Evolutionary conservation across 1,284 basidiomycete genomes (phyloP).

Genomic region (Ceratobasidium sp.): DNA sequence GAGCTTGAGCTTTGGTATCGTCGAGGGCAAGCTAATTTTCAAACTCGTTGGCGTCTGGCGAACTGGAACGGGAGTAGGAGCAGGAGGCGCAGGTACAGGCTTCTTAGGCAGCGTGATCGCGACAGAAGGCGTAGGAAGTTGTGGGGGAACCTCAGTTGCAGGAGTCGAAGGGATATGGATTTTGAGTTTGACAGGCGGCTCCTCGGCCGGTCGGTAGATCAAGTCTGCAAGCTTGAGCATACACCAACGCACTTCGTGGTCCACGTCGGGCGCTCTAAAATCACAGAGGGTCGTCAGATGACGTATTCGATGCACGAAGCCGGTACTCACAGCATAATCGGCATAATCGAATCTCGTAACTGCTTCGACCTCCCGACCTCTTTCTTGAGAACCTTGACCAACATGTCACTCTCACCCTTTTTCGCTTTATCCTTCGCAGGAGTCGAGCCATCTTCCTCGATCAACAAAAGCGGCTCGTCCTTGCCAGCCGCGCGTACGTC

Average conservation of each 20-base stretch:
- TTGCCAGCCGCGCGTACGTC: slow-evolving; percentile 83
- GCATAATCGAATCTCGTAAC: slow-evolving; percentile 82
- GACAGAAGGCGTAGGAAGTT: slow-evolving; percentile 33
- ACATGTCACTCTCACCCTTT: slow-evolving; percentile 82
- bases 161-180: slow-evolving; percentile 80
- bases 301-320: slow-evolving; percentile 6
- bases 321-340: slow-evolving; percentile 77
- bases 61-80: too few species aligned
- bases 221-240: slow-evolving; percentile 93
- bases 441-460: slow-evolving; percentile 85
- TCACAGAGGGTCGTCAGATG: slow-evolving; percentile 32
- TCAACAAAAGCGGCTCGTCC: slow-evolving; percentile 79
- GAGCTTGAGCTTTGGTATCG: slow-evolving; percentile 37
- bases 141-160: slow-evolving; percentile 63
- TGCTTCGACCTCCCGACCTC: slow-evolving; percentile 88
- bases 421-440: slow-evolving; percentile 78
- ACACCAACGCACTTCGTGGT: slow-evolving; percentile 91
- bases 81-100: slow-evolving; percentile 11
- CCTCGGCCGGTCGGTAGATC: slow-evolving; percentile 83
- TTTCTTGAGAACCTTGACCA: slow-evolving; percentile 85
- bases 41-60: slow-evolving; percentile 39
- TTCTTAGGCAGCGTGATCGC: slow-evolving; percentile 32
- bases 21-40: slow-evolving; percentile 21
- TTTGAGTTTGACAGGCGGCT: slow-evolving; percentile 86
- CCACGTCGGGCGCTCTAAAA: slow-evolving; percentile 75